Evolutionary conservation across 192 early-diverging fungal genomes (phyloP).

Genomic region (Phycomyces nitens): DNA sequence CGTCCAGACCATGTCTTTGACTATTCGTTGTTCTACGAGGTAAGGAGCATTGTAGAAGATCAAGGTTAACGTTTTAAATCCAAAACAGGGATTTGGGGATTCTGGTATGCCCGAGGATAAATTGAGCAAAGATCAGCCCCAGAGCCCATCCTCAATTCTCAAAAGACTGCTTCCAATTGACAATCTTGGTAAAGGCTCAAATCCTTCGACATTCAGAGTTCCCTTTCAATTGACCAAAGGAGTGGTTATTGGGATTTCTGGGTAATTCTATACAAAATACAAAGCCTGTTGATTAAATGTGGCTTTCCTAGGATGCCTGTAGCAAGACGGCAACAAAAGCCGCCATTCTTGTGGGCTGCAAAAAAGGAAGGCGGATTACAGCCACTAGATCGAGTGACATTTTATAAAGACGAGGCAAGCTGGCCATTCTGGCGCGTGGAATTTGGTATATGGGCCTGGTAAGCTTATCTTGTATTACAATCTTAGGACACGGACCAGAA

Average conservation of each 20-base stretch:
- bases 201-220: conserved; percentile 14
- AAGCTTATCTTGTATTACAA: background rate
- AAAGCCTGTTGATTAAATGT: background rate
- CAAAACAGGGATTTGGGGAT: too few relatives aligned
- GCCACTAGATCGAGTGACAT: too few relatives aligned
- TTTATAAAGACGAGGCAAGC: too few relatives aligned
- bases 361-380: too few relatives aligned
- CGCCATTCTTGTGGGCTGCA: too few relatives aligned
- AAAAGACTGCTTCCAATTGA: background rate
- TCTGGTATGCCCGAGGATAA: background rate
- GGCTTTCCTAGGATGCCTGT: too few relatives aligned
- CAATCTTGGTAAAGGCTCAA: too few relatives aligned
- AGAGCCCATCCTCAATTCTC: background rate
- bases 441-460: background rate
- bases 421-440: background rate
- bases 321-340: too few relatives aligned
- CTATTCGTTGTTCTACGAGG: conserved; percentile 56
- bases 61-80: too few relatives aligned
- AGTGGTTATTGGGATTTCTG: conserved; percentile 66
- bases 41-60: conserved; percentile 28
- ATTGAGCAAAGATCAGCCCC: background rate
- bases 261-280: conserved; percentile 35
- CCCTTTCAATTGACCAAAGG: conserved; percentile 59
- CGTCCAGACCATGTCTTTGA: conserved; percentile 48
- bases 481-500: too few relatives aligned